Base-by-base conservation (phyloP, 1,284 basidiomycete genomes). In the Moesziomyces sp. region DNA sequence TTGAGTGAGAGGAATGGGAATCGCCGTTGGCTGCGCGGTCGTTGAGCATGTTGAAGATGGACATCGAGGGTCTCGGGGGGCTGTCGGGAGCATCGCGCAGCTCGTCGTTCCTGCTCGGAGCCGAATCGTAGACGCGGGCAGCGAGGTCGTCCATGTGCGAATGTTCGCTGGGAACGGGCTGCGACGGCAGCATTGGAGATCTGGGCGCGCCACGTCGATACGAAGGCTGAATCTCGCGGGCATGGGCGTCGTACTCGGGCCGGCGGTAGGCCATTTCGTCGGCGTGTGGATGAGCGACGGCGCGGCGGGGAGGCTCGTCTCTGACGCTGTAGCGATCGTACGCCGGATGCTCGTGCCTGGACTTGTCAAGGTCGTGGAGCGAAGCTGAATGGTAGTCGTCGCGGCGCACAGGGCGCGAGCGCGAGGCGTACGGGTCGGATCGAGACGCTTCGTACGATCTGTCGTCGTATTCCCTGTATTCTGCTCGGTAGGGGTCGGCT, bases 41-140 rank as follows among this genome's bases (percentile, higher is more conserved):
- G 53, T 75, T 75, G 57, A 75, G 73, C 73, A 75, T 75, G 58
- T 66, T 71, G 53, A 65, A 71, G 49, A 75, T 75, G 38, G 73
- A 71, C 73, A 75, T 75, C 48, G 68, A 71, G 0, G 63, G 71
- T 58, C 68, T 53, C 6, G 67, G 63, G 19, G 74, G 71, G 42
- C 71, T 69, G 18, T 73, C 60, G 18, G 60, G 51, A 6, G 58
- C 51, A n/a, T 59, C 57, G n/a, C 19, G 3, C 21, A 71, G 48
- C 28, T 71, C 57, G 19, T 46, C 50, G 46, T 60, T 56, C n/a
- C 53, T 46, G 45, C 42, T 19, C n/a, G 53, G 33, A 10, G 38
- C 14, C 7, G 40, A 46, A 2, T 35, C 43, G 40, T 58, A 65
- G 21, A 61, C 63, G 51, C 56, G 62, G 11, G 64, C 10, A 14